Percentiles rank a stretch among this genome's conserved stretches.
Evolutionary conservation across 2,329 filamentous ascomycete species (phyloP).

Genomic region (Emergomyces pasteurianus): DNA sequence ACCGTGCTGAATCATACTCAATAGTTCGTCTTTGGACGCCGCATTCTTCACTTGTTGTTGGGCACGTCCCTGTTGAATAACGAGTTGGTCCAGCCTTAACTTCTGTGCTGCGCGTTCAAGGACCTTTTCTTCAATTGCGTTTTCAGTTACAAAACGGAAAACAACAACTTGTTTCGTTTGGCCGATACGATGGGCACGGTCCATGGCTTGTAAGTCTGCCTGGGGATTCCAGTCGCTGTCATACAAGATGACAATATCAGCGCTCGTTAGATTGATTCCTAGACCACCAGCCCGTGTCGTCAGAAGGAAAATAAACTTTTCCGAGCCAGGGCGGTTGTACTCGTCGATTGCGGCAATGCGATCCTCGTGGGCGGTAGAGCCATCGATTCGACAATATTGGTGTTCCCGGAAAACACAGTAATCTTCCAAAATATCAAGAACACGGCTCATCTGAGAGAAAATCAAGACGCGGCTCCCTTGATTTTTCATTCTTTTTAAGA

Average conservation of each 20-base stretch:
- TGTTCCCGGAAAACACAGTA: conserved; percentile 94
- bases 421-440: conserved; percentile 92
- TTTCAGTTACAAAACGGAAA: conserved; percentile 94
- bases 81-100: conserved; percentile 85
- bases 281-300: conserved; percentile 92
- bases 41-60: conserved; percentile 84
- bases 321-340: conserved; percentile 90
- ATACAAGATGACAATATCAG: conserved; percentile 91
- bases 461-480: conserved; percentile 94
- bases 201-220: conserved; percentile 97
- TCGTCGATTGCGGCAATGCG: conserved; percentile 96
- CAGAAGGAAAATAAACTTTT: conserved; percentile 92
- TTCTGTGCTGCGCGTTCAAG: conserved; percentile 94
- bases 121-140: conserved; percentile 97
- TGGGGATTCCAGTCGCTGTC: conserved; percentile 99
- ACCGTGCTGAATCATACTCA: conserved; percentile 98
- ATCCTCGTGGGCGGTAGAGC: conserved; percentile 91
- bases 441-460: conserved; percentile 97
- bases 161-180: conserved; percentile 97
- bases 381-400: conserved; percentile 95
- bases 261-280: conserved; percentile 89
- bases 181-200: conserved; percentile 93
- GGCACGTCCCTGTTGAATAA: conserved; percentile 93
- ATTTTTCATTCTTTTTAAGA: conserved; percentile 67
- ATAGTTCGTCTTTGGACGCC: conserved; percentile 87